Percentiles rank a stretch among this genome's conserved stretches.
These are phyloP conservation scores for Rosa chinensis DNA, from an alignment of 306 rosid species.

Conservation along the genomic window DNA sequence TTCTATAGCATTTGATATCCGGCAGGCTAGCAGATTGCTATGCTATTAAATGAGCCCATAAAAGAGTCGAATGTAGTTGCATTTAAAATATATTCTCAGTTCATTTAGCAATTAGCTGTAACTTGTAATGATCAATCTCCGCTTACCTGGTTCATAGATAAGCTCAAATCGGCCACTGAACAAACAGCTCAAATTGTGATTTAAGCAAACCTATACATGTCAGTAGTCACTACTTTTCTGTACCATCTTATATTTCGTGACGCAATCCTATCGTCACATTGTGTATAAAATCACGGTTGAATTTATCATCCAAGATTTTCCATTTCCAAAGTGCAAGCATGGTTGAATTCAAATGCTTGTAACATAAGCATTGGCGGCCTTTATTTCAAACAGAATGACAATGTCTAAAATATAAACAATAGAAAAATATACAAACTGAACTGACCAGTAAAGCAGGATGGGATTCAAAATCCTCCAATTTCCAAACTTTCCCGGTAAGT, in stretches of 20 bases:
- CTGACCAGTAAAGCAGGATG: conserved; percentile 88
- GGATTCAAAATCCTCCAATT: conserved; percentile 78
- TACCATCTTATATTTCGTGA: not conserved
- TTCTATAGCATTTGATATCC: not conserved
- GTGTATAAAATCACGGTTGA: not conserved
- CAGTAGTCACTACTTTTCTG: not conserved
- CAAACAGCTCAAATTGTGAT: not conserved
- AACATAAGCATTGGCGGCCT: not conserved
- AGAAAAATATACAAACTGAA: not conserved
- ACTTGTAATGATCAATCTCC: not conserved
- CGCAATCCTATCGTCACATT: not conserved
- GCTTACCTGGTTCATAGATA: not conserved
- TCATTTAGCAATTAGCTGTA: not conserved
- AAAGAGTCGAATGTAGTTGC: not conserved
- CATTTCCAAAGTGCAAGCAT: not conserved
- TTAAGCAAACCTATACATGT: not conserved
- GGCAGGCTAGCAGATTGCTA: not conserved
- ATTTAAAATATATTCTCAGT: not conserved
- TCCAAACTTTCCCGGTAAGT: conserved; percentile 82
- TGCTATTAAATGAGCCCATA: not conserved
- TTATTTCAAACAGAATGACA: not conserved
- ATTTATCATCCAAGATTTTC: not conserved
- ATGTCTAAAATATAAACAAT: not conserved
- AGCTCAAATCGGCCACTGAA: not conserved
- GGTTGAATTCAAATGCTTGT: not conserved